Evolutionary conservation across 1,284 basidiomycete species (phyloP).

Genomic region (Sanguinoderma infundibulare): DNA sequence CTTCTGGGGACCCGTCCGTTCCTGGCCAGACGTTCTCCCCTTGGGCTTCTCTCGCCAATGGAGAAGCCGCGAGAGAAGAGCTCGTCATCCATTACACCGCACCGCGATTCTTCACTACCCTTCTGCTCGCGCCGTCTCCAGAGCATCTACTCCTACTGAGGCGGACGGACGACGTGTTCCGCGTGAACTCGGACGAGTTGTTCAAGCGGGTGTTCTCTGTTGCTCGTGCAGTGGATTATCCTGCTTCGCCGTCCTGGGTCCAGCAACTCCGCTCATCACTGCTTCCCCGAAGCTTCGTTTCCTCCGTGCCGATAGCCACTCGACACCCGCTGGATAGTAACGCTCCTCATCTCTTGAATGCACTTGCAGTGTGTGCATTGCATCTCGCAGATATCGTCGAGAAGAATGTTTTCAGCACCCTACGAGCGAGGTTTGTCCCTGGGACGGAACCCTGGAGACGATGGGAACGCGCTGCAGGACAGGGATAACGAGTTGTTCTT

Average conservation of each 20-base stretch:
- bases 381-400: slow-evolving; percentile 23
- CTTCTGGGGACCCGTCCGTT: slow-evolving; percentile 43
- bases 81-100: slow-evolving; percentile 57
- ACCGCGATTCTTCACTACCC: slow-evolving; percentile 55
- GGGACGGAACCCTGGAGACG: slow-evolving; percentile 34
- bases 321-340: slow-evolving; percentile 25
- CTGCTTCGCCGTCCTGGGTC: background rate
- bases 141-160: slow-evolving; percentile 25
- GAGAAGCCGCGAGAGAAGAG: slow-evolving; percentile 2
- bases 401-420: slow-evolving; percentile 18
- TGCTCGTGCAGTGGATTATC: background rate
- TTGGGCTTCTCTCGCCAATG: background rate
- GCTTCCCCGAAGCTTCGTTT: slow-evolving; percentile 20
- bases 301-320: slow-evolving; percentile 9
- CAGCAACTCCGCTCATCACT: slow-evolving; percentile 22
- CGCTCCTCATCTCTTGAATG: background rate
- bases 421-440: slow-evolving; percentile 29
- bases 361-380: slow-evolving; percentile 9
- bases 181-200: slow-evolving; percentile 17
- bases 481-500: background rate
- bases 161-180: slow-evolving; percentile 24
- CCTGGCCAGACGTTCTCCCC: slow-evolving; percentile 29
- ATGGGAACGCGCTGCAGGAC: slow-evolving; percentile 27
- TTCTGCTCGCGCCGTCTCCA: slow-evolving; percentile 47
- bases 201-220: slow-evolving; percentile 13